Conservation (phyloP, 345 rosid species). For the Clarkia xantiana region DNA sequence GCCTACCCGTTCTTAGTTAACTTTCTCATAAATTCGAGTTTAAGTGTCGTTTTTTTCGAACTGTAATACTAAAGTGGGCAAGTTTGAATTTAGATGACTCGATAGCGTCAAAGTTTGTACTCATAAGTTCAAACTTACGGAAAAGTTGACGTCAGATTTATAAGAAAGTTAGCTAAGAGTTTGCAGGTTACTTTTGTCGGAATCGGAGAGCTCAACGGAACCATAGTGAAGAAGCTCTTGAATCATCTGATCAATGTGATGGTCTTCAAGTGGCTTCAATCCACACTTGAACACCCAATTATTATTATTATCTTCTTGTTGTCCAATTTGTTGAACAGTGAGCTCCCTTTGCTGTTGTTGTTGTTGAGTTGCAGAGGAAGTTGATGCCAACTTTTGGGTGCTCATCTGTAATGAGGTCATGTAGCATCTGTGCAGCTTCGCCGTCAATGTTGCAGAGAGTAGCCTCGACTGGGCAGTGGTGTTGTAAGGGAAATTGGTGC, state of each 20-base stretch:
- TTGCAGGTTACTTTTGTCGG: no score
- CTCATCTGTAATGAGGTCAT: conserved; percentile 88
- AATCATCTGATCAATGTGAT: conserved; percentile 92
- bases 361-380: conserved; percentile 20
- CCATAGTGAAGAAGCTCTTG: conserved; percentile 76
- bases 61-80: no score
- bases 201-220: conserved; percentile 66
- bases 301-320: conserved; percentile 2
- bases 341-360: conserved; percentile 7
- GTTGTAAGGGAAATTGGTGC: conserved; percentile 85
- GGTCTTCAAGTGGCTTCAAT: conserved; percentile 61
- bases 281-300: background rate
- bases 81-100: no score
- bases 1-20: no score
- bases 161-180: conserved; percentile 23
- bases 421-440: conserved; percentile 83
- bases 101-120: no score
- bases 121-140: no score
- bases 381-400: no score
- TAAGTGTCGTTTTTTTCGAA: no score
- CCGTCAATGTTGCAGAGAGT: conserved; percentile 78
- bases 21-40: no score
- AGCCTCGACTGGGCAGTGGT: conserved; percentile 73
- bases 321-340: background rate
- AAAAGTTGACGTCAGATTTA: conserved; percentile 1